These are phyloP conservation scores for Dictyostelium citrinum DNA, from an alignment of 78 protist species.

Conservation along the genomic window DNA sequence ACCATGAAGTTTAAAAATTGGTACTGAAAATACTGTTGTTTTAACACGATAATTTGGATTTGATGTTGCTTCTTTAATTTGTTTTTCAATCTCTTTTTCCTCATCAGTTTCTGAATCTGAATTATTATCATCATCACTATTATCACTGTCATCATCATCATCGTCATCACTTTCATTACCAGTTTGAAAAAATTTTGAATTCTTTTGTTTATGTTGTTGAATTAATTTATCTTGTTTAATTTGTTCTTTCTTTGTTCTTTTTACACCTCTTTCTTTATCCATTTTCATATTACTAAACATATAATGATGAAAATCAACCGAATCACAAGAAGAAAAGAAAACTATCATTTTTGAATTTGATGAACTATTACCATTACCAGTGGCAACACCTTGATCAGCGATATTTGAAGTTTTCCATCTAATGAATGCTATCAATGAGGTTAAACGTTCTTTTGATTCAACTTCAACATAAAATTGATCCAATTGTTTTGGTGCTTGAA, in stretches of 20 bases:
- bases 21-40: neutral
- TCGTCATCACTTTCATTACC: neutral
- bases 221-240: neutral
- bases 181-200: neutral
- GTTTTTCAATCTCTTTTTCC: slow-evolving; percentile 1
- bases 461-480: slow-evolving; percentile 74
- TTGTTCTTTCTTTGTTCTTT: neutral
- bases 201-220: slow-evolving; percentile 1
- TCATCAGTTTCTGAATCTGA: neutral
- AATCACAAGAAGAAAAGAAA: slow-evolving; percentile 84
- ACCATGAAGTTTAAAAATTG: slow-evolving; percentile 89
- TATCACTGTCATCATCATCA: neutral
- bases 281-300: slow-evolving; percentile 93
- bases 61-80: neutral
- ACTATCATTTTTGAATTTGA: slow-evolving; percentile 81
- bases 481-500: slow-evolving; percentile 54
- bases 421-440: slow-evolving; percentile 47
- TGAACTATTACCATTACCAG: neutral
- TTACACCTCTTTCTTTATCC: slow-evolving; percentile 31
- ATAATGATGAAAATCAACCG: slow-evolving; percentile 94
- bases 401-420: slow-evolving; percentile 56
- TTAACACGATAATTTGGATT: neutral
- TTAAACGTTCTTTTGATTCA: slow-evolving; percentile 62
- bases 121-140: neutral
- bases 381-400: neutral